Conservation (phyloP, 2,329 filamentous ascomycete genomes). For the Epichloe amarillans region DNA sequence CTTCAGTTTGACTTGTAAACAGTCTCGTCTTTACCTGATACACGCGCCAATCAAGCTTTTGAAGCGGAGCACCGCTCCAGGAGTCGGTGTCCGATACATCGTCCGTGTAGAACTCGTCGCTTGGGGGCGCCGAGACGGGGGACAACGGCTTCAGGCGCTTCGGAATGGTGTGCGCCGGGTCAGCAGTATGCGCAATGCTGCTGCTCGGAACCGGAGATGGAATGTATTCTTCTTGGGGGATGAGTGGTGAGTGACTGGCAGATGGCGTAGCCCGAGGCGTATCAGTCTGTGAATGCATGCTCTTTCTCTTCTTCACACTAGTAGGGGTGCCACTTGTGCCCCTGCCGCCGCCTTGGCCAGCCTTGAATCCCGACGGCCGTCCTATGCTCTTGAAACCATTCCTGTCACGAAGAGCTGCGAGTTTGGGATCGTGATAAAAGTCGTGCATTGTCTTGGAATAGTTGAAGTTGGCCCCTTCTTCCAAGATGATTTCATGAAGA, state of each 20-base stretch:
- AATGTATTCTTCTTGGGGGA: conserved; percentile 6
- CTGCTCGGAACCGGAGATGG: conserved; percentile 2
- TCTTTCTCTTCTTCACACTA: conserved; percentile 21
- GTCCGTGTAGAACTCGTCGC: conserved; percentile 28
- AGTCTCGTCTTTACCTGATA: conserved; percentile 36
- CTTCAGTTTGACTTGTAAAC: conserved; percentile 30
- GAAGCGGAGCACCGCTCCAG: conserved; percentile 30
- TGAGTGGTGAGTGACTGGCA: conserved; percentile 15
- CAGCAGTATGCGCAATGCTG: not conserved
- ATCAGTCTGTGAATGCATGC: conserved; percentile 15
- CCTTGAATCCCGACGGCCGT: conserved; percentile 35
- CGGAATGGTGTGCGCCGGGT: conserved; percentile 3
- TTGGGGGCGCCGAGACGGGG: conserved; percentile 8
- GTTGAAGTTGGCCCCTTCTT: conserved; percentile 34
- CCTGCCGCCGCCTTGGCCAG: conserved; percentile 9
- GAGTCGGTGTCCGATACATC: conserved; percentile 42
- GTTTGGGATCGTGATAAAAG: conserved; percentile 42
- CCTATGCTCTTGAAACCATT: conserved; percentile 45
- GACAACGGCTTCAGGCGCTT: conserved; percentile 16
- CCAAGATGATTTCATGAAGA: conserved; percentile 33
- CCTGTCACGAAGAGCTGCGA: conserved; percentile 34
- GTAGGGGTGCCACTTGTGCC: conserved; percentile 12
- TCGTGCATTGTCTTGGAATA: conserved; percentile 36
- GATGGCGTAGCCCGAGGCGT: conserved; percentile 17
- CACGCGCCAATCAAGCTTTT: conserved; percentile 36